Conservation (phyloP, 2,329 filamentous ascomycete species). For the Alternaria alternata region DNA sequence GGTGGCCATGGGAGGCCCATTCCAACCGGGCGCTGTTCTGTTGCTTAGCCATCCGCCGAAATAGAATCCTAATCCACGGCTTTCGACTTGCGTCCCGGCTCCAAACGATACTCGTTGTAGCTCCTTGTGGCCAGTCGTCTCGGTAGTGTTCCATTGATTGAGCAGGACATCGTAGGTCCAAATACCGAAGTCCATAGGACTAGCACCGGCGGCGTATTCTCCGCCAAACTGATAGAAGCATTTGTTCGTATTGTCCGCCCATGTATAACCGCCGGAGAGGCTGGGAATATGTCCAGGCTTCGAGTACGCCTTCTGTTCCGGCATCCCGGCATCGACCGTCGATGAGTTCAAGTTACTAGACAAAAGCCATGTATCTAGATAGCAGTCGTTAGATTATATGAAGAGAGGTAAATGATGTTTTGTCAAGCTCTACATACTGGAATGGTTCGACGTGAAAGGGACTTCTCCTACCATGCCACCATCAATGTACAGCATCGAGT, state of each 20-base stretch:
- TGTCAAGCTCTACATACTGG: conserved; percentile 58
- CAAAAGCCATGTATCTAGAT: conserved; percentile 61
- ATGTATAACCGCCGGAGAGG: conserved; percentile 60
- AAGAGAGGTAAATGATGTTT: neutral
- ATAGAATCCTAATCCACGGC: conserved; percentile 66
- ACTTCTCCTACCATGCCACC: conserved; percentile 48
- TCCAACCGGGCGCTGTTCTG: conserved; percentile 61
- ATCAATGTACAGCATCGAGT: conserved; percentile 68
- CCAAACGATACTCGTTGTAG: conserved; percentile 64
- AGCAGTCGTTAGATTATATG: conserved; percentile 18
- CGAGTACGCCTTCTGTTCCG: conserved; percentile 64
- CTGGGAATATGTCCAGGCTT: conserved; percentile 67
- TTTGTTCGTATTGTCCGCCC: conserved; percentile 70
- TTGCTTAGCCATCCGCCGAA: conserved; percentile 70
- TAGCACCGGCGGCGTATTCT: conserved; percentile 53
- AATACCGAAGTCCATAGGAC: conserved; percentile 59
- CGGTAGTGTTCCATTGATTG: conserved; percentile 63
- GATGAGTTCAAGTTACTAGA: conserved; percentile 65
- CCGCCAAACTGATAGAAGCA: conserved; percentile 70
- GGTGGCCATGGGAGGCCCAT: conserved; percentile 58
- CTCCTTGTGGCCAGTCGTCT: conserved; percentile 45
- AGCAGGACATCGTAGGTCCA: conserved; percentile 67
- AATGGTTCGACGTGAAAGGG: conserved; percentile 55
- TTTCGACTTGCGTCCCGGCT: conserved; percentile 63
- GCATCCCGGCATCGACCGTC: conserved; percentile 53